A percentile compares a stretch with the other conserved stretches of the same genome.
These are phyloP conservation scores for Penicillium sp. DNA, from an alignment of 2,329 filamentous ascomycete genomes.

Conservation along the genomic window DNA sequence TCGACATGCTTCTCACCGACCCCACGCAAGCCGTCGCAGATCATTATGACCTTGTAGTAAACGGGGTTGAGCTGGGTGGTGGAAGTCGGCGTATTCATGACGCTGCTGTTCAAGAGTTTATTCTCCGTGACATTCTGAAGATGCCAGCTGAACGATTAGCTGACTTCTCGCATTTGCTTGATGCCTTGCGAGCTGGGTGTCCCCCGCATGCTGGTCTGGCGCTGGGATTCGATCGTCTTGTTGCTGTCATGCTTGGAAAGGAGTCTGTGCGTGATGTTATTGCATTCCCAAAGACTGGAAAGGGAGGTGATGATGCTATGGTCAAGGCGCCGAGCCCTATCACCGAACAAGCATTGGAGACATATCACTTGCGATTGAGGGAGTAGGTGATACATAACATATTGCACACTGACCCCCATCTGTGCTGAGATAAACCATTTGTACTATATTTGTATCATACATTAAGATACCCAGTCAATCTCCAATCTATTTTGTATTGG, in stretches of 20 bases:
- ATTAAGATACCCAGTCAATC: constrained; percentile 21
- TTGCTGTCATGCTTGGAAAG: constrained; percentile 76
- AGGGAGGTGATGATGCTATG: constrained; percentile 82
- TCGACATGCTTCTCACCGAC: constrained; percentile 72
- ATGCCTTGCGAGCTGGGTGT: constrained; percentile 81
- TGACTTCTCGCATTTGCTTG: constrained; percentile 83
- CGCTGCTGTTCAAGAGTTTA: constrained; percentile 77
- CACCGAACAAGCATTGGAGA: constrained; percentile 62
- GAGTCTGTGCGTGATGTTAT: constrained; percentile 89
- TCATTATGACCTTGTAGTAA: constrained; percentile 95
- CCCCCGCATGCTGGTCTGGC: constrained; percentile 95
- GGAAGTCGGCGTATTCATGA: constrained; percentile 92
- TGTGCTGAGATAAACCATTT: not conserved
- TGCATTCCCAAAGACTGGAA: constrained; percentile 92
- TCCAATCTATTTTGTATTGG: too few relatives aligned
- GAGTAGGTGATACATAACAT: constrained; percentile 12
- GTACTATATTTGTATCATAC: constrained; percentile 20
- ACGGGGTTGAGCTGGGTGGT: constrained; percentile 91
- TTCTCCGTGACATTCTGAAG: constrained; percentile 81
- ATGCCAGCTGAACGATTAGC: constrained; percentile 73
- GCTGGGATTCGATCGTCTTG: constrained; percentile 84
- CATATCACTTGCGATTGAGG: constrained; percentile 59
- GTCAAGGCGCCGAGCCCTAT: constrained; percentile 76
- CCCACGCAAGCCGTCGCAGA: constrained; percentile 77
- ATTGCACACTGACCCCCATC: not conserved